Base-by-base conservation (phyloP, 2,329 filamentous ascomycete species). In the Aspergillus uvarum region DNA sequence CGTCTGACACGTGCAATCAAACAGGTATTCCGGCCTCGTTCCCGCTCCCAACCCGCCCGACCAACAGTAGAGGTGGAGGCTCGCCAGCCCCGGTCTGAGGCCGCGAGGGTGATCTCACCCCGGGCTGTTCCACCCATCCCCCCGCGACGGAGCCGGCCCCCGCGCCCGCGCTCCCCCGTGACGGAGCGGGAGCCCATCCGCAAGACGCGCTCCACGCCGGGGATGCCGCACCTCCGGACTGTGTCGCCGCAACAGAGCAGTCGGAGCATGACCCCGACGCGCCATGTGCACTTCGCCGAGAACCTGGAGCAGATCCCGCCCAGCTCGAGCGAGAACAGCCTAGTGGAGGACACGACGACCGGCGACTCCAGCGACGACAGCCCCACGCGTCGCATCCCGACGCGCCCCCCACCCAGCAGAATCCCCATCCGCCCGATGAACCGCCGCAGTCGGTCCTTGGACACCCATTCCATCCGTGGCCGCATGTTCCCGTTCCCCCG, bases 211-310 rank as follows among this genome's bases (percentile, higher is more conserved):
- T 48, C 53, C 5, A 31, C 11, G 8, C 42, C 42, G 14, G 42
- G 14, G 16, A 32, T 14, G 5, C 52, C 52, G 7, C 53, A n/a
- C n/a, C 51, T 21, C 42, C 24, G 26, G 29, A 44, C 51, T 16
- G 6, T 6, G 5, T n/a, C 38, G 5, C 38, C 38, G 12, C 38
- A 1, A 6, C 14, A 16, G 14, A 16, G 38, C 2, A 16, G 38
- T 19, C 38, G 16, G 5, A 44, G 38, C 38, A 44, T 44, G 4
- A 42, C 14, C 19, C 51, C 29, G 6, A 10, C 51, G 4, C 53
- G 53, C 10, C 53, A 55, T 10, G 53, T 55, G 3, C 53, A 47
- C n/a, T 55, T 55, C 44, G 29, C 53, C 7, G 53, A 55, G 24
- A 47, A 21, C 5, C 42, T 55, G 38, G 53, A 48, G 11, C 26